Base-by-base conservation (phyloP, 2,329 filamentous ascomycete genomes). In the Parascedosporium putredinis region DNA sequence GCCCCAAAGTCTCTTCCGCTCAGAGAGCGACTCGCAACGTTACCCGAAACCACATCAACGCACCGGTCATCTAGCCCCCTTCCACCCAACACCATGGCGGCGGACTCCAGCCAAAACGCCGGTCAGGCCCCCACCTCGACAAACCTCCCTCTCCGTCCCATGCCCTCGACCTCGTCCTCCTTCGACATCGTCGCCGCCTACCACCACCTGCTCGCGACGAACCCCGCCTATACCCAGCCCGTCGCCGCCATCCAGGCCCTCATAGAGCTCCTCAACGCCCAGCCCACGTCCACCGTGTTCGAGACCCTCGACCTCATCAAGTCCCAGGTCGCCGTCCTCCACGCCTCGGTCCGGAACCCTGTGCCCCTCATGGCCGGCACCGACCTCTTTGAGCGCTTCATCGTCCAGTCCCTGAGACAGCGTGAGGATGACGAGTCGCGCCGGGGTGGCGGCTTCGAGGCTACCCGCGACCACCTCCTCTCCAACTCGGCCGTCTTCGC, bases 221-320 rank as follows among this genome's bases (percentile, higher is more conserved):
- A 97, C 64, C 76, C 85, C 9, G 87, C 95, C 54, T 77, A 97
- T 49, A 96, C 91, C 31, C 96, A 95, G 80, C 90, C 93, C 55
- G 87, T 98, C 50, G 93, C 93, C 18, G 89, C 90, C 52, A 95
- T 95, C 62, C 88, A 95, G 69, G 83, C 89, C 24, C 77, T 98
- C 52, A 93, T 97, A 57, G 81, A 85, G 61, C 84, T 93, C 53
- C 85, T 97, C 52, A 83, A 84, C 61, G 78, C 85, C 55, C 86
- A 83, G 43, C 82, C 83, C 54, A 84, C 88, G 5, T 86, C 83
- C 20, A 98, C 93, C 51, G 88, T 95, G 59, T 91, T 86, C 69
- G 93, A 98, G 72, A 96, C 91, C 31, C 84, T 97, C 63, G 84
- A 91, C 58, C 80, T 90, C 43, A 79, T 97, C 55, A 82, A 84